Percentiles rank a stretch among this genome's conserved stretches.
These are phyloP conservation scores for Nitzschia putrida DNA, from an alignment of 108 stramenopile species.

Conservation along the genomic window DNA sequence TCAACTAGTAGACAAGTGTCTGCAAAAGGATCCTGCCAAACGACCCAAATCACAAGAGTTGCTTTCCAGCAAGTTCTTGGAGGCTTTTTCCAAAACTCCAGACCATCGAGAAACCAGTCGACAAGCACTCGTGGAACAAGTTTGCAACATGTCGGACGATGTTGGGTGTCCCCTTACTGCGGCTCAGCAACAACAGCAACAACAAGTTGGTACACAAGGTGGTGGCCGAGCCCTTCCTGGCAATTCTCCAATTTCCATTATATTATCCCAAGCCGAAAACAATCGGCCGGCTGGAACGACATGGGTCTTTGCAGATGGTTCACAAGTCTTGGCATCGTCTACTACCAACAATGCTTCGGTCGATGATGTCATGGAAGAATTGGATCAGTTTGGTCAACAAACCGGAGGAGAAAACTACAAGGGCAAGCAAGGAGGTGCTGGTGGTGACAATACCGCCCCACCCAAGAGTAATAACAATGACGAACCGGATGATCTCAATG, in stretches of 20 bases:
- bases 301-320: slow-evolving; percentile 86
- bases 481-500: slow-evolving; percentile 69
- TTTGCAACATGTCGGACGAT: slow-evolving; percentile 66
- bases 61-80: slow-evolving; percentile 49
- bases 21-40: slow-evolving; percentile 84
- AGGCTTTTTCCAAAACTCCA: slow-evolving; percentile 33
- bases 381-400: slow-evolving; percentile 73
- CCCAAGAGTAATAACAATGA: slow-evolving; percentile 25
- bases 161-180: slow-evolving; percentile 43
- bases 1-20: slow-evolving; percentile 60
- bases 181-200: slow-evolving; percentile 6
- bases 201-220: slow-evolving; percentile 1
- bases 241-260: slow-evolving; percentile 53
- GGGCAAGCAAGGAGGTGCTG: slow-evolving; percentile 6
- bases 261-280: slow-evolving; percentile 42
- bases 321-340: slow-evolving; percentile 60
- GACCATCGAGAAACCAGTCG: slow-evolving; percentile 38
- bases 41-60: slow-evolving; percentile 71
- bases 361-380: slow-evolving; percentile 59
- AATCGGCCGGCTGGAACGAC: slow-evolving; percentile 84
- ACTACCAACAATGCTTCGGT: slow-evolving; percentile 26
- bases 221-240: slow-evolving; percentile 38
- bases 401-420: slow-evolving; percentile 76
- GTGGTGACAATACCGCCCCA: not conserved
- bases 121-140: slow-evolving; percentile 44